A percentile compares a stretch with the other conserved stretches of the same genome.
phyloP scores from a whole-genome alignment of 805 yeast species.

The Candida boleticola region DNA sequence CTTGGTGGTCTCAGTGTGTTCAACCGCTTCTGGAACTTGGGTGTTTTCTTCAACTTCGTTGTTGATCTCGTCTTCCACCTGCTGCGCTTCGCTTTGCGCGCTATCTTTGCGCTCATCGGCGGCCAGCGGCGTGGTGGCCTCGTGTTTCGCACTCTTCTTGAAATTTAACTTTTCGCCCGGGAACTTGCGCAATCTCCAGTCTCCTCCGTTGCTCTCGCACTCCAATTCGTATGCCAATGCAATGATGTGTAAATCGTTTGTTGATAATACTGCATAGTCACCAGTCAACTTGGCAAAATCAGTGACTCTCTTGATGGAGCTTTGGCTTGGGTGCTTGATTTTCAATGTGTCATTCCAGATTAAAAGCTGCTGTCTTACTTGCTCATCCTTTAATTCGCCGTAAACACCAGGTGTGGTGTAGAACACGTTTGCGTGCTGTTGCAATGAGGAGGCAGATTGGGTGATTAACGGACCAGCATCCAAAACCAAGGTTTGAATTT shows the following conservation, averaged over 20 bases:
- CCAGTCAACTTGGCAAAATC: conserved; percentile 87
- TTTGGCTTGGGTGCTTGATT: conserved; percentile 74
- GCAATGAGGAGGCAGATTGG: conserved; percentile 72
- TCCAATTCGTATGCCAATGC: conserved; percentile 91
- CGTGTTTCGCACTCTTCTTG: conserved; percentile 15
- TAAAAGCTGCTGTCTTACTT: conserved; percentile 71
- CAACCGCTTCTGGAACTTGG: conserved; percentile 9
- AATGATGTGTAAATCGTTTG: conserved; percentile 87
- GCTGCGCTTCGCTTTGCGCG: conserved; percentile 12
- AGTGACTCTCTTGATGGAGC: conserved; percentile 60
- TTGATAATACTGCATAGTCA: conserved; percentile 82
- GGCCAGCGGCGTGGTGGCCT: too few relatives aligned
- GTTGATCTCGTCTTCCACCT: conserved; percentile 7
- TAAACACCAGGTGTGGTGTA: conserved; percentile 91
- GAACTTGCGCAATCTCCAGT: conserved; percentile 62
- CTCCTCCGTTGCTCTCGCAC: conserved; percentile 64
- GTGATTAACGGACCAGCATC: conserved; percentile 97
- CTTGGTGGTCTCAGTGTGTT: background rate
- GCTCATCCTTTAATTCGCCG: conserved; percentile 82
- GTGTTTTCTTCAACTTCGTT: conserved; percentile 1
- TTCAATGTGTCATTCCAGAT: conserved; percentile 75
- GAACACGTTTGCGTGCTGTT: conserved; percentile 66
- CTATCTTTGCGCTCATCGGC: conserved; percentile 14
- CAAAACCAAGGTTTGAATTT: conserved; percentile 62
- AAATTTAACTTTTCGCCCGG: conserved; percentile 61